phyloP scores from a whole-genome alignment of 2,329 filamentous ascomycete genomes.

The Penicillium sp. region DNA sequence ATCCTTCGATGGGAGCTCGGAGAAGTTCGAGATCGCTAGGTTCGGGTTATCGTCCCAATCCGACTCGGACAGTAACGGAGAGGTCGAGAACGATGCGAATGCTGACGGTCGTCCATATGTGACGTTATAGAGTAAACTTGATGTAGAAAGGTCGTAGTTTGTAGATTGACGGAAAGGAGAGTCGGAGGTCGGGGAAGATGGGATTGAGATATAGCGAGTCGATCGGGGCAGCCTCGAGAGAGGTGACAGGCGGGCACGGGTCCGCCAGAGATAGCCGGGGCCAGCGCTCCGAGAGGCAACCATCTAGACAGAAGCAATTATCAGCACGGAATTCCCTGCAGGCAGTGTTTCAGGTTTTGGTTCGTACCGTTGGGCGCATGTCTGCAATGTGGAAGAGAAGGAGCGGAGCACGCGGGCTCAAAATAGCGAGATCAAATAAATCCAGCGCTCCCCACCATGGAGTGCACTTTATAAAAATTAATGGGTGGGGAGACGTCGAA shows the following conservation, averaged over 20 bases:
- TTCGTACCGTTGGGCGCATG: slow-evolving; percentile 34
- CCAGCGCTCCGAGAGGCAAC: slow-evolving; percentile 21
- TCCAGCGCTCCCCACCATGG: slow-evolving; percentile 25
- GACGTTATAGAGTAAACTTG: slow-evolving; percentile 18
- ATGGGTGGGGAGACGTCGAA: slow-evolving; percentile 8
- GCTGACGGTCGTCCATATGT: slow-evolving; percentile 16
- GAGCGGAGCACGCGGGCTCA: slow-evolving; percentile 28
- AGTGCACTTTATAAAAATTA: slow-evolving; percentile 11
- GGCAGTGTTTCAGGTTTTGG: slow-evolving; percentile 10
- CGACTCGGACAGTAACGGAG: slow-evolving; percentile 32
- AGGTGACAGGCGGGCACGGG: slow-evolving; percentile 20
- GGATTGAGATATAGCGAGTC: slow-evolving; percentile 32
- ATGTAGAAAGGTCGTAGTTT: slow-evolving; percentile 13
- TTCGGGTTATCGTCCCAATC: slow-evolving; percentile 77
- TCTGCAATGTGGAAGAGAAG: slow-evolving; percentile 17
- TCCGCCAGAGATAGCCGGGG: slow-evolving; percentile 22
- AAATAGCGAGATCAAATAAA: slow-evolving; percentile 14
- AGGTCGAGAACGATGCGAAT: slow-evolving; percentile 34
- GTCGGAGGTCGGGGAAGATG: slow-evolving; percentile 21
- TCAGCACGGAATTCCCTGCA: slow-evolving; percentile 9
- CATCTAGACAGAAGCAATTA: slow-evolving; percentile 18
- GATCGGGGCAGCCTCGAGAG: slow-evolving; percentile 18
- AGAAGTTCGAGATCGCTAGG: slow-evolving; percentile 69
- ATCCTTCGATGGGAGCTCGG: slow-evolving; percentile 70
- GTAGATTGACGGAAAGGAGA: slow-evolving; percentile 20